Conservation (phyloP, 2,329 filamentous ascomycete species). For the Pseudocercospora pini-densiflorae region DNA sequence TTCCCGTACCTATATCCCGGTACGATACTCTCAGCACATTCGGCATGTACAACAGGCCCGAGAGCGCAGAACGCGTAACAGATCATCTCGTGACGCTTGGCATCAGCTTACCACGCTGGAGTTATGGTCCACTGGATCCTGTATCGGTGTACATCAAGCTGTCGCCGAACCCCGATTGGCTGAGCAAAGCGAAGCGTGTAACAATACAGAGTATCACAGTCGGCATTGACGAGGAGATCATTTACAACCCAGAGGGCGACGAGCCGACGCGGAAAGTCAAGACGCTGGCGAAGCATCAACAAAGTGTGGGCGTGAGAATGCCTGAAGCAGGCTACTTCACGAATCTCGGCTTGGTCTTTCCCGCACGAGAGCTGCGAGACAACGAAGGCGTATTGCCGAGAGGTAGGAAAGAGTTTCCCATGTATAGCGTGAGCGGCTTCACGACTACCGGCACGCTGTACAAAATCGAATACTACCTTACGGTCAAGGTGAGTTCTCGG, state of each 20-base stretch:
- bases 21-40: conserved; percentile 98
- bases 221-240: conserved; percentile 94
- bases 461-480: conserved; percentile 97
- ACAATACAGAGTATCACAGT: conserved; percentile 94
- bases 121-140: conserved; percentile 92
- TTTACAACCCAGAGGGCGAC: conserved; percentile 91
- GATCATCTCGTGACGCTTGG: conserved; percentile 92
- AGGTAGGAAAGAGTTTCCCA: conserved; percentile 84
- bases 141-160: conserved; percentile 96
- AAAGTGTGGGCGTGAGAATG: conserved; percentile 80
- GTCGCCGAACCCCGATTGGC: conserved; percentile 88
- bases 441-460: conserved; percentile 93
- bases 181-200: conserved; percentile 86
- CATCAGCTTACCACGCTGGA: conserved; percentile 93
- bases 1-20: conserved; percentile 86
- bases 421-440: conserved; percentile 87
- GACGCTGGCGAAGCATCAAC: conserved; percentile 80
- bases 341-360: conserved; percentile 88
- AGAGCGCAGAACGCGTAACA: conserved; percentile 80
- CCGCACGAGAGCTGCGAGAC: conserved; percentile 85
- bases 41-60: conserved; percentile 98
- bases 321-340: conserved; percentile 92
- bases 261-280: conserved; percentile 83
- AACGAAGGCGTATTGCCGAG: conserved; percentile 84
- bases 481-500: conserved; percentile 74